phyloP scores from a whole-genome alignment of 208 protist genomes.

The Naegleria gruberi region DNA sequence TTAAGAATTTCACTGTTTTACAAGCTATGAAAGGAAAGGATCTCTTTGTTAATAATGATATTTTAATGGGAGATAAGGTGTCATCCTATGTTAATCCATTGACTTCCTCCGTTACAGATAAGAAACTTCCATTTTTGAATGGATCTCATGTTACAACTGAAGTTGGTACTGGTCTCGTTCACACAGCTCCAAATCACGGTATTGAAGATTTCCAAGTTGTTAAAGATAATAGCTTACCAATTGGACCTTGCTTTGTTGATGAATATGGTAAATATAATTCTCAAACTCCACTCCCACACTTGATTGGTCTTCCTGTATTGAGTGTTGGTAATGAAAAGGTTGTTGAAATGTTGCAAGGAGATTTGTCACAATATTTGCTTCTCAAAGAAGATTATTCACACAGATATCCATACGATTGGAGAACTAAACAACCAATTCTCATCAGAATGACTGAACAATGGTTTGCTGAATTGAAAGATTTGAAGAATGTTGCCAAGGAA shows the following conservation, averaged over 20 bases:
- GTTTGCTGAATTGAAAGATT: constrained; percentile 44
- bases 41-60: not conserved
- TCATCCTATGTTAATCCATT: not conserved
- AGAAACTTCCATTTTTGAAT: constrained; percentile 18
- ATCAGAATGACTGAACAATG: constrained; percentile 54
- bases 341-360: constrained; percentile 25
- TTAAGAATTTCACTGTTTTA: not conserved
- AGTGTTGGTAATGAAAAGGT: constrained; percentile 28
- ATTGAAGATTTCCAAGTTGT: constrained; percentile 47
- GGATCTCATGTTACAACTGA: constrained; percentile 58
- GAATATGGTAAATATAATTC: constrained; percentile 43
- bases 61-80: not conserved
- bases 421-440: constrained; percentile 65
- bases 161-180: constrained; percentile 60
- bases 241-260: constrained; percentile 41
- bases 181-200: constrained; percentile 68
- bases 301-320: constrained; percentile 34
- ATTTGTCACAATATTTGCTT: constrained; percentile 1
- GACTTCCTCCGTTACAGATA: not conserved
- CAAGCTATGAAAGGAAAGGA: not conserved
- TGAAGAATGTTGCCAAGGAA: constrained; percentile 31
- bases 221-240: constrained; percentile 13
- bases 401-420: constrained; percentile 74
- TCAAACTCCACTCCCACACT: constrained; percentile 23
- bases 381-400: constrained; percentile 44